Base-by-base conservation (phyloP, 1,139 yeast species). In the Waltiozyma sp. region DNA sequence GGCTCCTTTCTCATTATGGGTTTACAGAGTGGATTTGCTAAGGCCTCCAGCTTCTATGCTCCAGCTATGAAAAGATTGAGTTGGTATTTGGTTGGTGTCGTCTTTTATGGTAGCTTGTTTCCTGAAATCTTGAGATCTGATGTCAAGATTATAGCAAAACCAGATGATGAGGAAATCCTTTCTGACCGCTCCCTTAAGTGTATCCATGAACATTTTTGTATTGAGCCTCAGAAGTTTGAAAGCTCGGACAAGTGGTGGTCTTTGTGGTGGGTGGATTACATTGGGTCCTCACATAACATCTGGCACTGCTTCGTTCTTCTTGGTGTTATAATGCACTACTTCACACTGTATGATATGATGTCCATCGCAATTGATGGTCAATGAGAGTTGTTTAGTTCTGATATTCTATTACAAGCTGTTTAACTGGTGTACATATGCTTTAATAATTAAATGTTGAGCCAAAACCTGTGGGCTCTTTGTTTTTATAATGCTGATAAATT, bases 261-360 rank as follows among this genome's bases (percentile, higher is more conserved):
- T 28, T 70, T 79, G 56, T 91, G 82, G 93, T 88, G 95, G 91
- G 81, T 80, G 10, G 93, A 83, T 55, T 83, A 82, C 59, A 62
- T 72, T 26, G 69, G 80, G 47, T 73, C 78, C 34, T 86, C 96
- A 41, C 98, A 91, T 62, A 88, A 87, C 56, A 66, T 91, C 33
- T 91, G 98, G 98, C 98, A 91, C 63, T 61, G 87, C 16, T 86
- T 85, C 58, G 98, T 91, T 38, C 75, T 91, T 35, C 72, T 84
- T 35, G 98, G 98, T 2, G 77, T 88, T 21, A 64, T 85, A 46
- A 95, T 93, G 35, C 96, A 89, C 62, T 91, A 89, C 61, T 66
- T 68, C 44, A 88, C 93, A 23, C 68, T 87, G 26, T 67, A 86
- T 49, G 79, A 75, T 47, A 80, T 88, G 81, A 80, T 81, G 38